phyloP scores from a whole-genome alignment of 345 rosid species.

The Eucalyptus marginata region DNA sequence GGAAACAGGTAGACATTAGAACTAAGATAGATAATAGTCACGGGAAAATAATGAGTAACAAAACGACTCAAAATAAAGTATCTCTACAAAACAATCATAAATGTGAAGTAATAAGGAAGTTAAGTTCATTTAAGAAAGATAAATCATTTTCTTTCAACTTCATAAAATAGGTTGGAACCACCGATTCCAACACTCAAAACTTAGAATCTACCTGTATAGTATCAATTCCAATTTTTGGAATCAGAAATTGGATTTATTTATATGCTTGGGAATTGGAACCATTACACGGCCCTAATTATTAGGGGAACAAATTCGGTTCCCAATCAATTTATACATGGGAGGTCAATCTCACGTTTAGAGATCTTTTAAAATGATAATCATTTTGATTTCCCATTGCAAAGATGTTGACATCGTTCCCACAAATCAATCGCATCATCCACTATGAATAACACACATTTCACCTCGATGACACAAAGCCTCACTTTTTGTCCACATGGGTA shows the following conservation, averaged over 20 bases:
- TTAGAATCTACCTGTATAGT: accelerated
- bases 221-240: too few relatives aligned
- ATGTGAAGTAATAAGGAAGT: background rate
- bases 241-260: accelerated
- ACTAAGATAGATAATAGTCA: accelerated
- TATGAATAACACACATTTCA: accelerated
- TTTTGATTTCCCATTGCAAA: background rate
- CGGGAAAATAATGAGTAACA: accelerated
- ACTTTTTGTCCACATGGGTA: accelerated
- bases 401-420: background rate
- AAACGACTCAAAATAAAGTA: background rate
- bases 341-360: background rate
- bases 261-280: too few relatives aligned
- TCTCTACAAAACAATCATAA: background rate
- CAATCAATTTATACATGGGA: background rate
- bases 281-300: accelerated
- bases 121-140: background rate
- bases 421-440: background rate
- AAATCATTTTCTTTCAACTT: background rate
- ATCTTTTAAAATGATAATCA: background rate
- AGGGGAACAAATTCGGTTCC: accelerated
- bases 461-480: background rate
- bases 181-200: accelerated
- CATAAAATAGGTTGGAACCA: background rate
- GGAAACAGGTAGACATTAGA: accelerated